Evolutionary conservation across 106 monocot genomes (phyloP).

Genomic region (Phalaenopsis equestris): DNA sequence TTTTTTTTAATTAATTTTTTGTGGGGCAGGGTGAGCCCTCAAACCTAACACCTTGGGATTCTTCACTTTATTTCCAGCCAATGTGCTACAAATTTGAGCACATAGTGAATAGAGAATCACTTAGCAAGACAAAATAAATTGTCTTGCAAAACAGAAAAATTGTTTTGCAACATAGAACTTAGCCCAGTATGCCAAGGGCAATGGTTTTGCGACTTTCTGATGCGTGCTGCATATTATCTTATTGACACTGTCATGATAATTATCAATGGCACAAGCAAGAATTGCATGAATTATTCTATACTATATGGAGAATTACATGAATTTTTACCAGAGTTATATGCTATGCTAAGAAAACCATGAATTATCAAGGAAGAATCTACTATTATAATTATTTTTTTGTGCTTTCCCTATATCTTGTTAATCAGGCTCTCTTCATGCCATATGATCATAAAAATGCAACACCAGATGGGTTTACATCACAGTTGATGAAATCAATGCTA

Average conservation of each 20-base stretch:
- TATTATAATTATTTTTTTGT: background rate
- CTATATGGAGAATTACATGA: background rate
- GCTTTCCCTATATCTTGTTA: slow-evolving; percentile 6
- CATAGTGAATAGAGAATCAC: background rate
- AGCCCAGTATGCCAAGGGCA: background rate
- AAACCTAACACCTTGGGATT: no score
- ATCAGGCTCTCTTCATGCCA: slow-evolving; percentile 94
- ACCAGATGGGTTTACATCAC: slow-evolving; percentile 40
- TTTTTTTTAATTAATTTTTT: no score
- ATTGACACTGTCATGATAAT: background rate
- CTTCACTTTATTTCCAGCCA: no score
- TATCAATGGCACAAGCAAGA: background rate
- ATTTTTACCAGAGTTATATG: background rate
- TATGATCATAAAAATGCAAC: slow-evolving; percentile 95
- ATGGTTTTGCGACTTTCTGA: background rate
- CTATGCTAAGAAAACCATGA: background rate
- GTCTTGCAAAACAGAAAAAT: background rate
- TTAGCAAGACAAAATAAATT: background rate
- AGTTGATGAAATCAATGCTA: slow-evolving; percentile 61
- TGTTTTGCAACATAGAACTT: background rate
- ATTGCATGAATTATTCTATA: background rate
- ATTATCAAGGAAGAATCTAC: background rate
- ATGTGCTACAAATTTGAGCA: no score
- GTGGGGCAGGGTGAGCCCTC: no score
- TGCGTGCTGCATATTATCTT: background rate